These are phyloP conservation scores for Cyberlindnera galapagoensis DNA, from an alignment of 805 yeast genomes.

Conservation along the genomic window DNA sequence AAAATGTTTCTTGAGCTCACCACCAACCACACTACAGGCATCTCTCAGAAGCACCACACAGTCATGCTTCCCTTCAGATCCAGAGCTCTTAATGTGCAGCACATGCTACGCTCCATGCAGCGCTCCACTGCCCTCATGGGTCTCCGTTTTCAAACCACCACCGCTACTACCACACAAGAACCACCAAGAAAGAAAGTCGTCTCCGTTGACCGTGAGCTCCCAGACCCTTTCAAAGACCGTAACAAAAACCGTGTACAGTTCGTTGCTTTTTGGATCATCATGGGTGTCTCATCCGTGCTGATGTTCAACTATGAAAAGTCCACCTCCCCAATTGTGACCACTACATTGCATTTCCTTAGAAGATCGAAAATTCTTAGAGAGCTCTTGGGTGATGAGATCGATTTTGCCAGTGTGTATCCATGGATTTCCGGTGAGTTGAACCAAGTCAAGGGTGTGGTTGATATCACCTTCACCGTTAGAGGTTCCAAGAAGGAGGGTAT, in stretches of 20 bases:
- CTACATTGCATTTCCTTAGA: constrained; percentile 80
- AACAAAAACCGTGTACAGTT: constrained; percentile 49
- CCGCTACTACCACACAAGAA: neutral
- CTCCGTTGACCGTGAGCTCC: constrained; percentile 64
- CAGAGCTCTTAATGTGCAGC: neutral
- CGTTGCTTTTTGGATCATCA: constrained; percentile 43
- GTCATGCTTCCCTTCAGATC: constrained; percentile 1
- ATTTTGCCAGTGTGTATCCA: constrained; percentile 69
- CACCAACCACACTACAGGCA: too few species aligned
- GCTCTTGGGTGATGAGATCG: constrained; percentile 67
- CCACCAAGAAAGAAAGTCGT: constrained; percentile 12
- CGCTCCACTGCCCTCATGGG: neutral
- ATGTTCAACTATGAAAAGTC: constrained; percentile 93
- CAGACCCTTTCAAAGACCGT: constrained; percentile 63
- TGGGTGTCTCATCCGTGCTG: constrained; percentile 50
- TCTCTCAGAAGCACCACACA: neutral
- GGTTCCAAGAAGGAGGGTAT: constrained; percentile 59
- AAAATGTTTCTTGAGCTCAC: too few species aligned
- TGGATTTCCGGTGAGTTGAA: constrained; percentile 86
- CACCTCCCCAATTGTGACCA: constrained; percentile 80
- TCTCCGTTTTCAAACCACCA: neutral
- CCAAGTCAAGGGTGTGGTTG: constrained; percentile 75
- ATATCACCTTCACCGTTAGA: constrained; percentile 60
- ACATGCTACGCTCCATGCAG: neutral
- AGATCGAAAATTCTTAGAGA: constrained; percentile 61